Conservation (phyloP, 108 stramenopile genomes). For the Epithemia pelagica region DNA sequence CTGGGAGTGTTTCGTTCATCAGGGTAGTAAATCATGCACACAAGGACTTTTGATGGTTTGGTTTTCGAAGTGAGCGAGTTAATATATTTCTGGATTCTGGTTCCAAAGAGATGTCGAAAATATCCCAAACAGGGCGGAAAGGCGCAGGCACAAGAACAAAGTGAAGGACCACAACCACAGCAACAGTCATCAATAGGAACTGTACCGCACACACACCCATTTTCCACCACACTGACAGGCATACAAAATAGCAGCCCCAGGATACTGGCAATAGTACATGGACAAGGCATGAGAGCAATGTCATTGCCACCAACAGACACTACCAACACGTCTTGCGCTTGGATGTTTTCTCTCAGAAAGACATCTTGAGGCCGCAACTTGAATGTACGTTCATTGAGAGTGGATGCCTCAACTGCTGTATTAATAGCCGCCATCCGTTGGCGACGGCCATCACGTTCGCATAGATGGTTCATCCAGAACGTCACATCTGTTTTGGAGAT, state of each 20-base stretch:
- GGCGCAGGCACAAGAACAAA: slow-evolving; percentile 23
- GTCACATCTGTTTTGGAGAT: slow-evolving; percentile 60
- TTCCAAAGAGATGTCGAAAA: slow-evolving; percentile 75
- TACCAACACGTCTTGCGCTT: slow-evolving; percentile 58
- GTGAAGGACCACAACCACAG: slow-evolving; percentile 70
- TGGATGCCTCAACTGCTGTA: slow-evolving; percentile 78
- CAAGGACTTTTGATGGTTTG: slow-evolving; percentile 73
- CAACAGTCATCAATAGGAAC: slow-evolving; percentile 53
- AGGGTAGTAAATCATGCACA: slow-evolving; percentile 88
- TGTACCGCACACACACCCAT: slow-evolving; percentile 30
- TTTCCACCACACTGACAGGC: slow-evolving; percentile 42
- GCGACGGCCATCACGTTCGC: background rate
- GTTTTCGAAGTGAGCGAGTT: slow-evolving; percentile 54
- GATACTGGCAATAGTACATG: slow-evolving; percentile 63
- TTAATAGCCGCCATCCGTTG: slow-evolving; percentile 52
- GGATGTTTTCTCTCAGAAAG: slow-evolving; percentile 74
- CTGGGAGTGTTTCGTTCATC: slow-evolving; percentile 64
- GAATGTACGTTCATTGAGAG: slow-evolving; percentile 53
- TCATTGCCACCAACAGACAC: slow-evolving; percentile 86
- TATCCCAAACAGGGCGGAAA: slow-evolving; percentile 79
- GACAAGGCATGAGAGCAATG: slow-evolving; percentile 66
- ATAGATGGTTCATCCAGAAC: slow-evolving; percentile 61
- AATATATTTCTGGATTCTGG: slow-evolving; percentile 66
- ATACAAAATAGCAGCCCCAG: slow-evolving; percentile 40
- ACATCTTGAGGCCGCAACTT: slow-evolving; percentile 58